Conservation (phyloP, 306 rosid species). For the Alnus rubra region DNA sequence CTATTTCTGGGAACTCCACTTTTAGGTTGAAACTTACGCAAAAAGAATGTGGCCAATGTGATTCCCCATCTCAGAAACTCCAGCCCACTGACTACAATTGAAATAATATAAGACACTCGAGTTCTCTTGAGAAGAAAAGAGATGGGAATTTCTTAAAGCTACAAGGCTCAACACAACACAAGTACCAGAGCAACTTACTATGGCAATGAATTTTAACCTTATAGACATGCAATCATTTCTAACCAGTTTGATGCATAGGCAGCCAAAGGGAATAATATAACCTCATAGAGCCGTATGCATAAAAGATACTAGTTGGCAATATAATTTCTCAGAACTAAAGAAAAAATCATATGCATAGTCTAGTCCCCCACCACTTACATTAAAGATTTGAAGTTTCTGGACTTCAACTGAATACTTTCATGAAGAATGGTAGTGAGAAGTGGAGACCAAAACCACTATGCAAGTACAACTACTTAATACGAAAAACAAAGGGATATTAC, state of each 20-base stretch:
- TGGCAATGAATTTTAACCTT: background rate
- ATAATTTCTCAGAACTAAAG: background rate
- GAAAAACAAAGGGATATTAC: slow-evolving; percentile 35
- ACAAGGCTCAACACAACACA: slow-evolving; percentile 4
- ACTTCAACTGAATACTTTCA: background rate
- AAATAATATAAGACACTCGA: background rate
- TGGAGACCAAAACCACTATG: background rate
- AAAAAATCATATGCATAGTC: background rate
- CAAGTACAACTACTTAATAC: background rate
- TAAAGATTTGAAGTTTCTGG: slow-evolving; percentile 2
- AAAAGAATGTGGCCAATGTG: background rate
- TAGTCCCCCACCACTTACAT: background rate
- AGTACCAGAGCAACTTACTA: background rate
- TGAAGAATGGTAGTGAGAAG: background rate
- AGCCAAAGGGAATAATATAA: background rate
- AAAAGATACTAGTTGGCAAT: background rate
- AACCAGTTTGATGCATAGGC: background rate
- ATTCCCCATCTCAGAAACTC: slow-evolving; percentile 6
- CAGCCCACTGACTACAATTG: background rate
- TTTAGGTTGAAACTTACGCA: background rate
- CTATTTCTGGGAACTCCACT: background rate
- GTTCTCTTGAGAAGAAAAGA: background rate
- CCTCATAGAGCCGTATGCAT: background rate
- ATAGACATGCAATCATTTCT: background rate
- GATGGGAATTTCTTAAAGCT: background rate